phyloP scores from a whole-genome alignment of 768 basidiomycete genomes.

The Collybiopsis confluens region DNA sequence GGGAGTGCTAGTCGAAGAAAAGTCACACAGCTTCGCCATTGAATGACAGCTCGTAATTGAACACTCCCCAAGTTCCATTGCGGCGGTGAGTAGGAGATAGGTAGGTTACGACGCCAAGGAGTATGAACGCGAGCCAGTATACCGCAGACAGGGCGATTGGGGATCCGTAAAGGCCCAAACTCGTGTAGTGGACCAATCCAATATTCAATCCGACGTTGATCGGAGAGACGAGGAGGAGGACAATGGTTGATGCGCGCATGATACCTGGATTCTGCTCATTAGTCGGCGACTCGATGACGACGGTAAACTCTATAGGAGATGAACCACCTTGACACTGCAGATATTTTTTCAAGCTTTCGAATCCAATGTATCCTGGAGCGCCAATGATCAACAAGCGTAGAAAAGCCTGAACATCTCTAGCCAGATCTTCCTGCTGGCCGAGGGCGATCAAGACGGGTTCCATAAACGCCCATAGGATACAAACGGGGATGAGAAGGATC shows the following conservation, averaged over 20 bases:
- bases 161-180: slow-evolving; percentile 61
- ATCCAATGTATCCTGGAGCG: slow-evolving; percentile 71
- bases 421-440: slow-evolving; percentile 56
- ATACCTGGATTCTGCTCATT: slow-evolving; percentile 44
- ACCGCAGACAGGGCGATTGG: slow-evolving; percentile 64
- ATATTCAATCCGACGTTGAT: slow-evolving; percentile 62
- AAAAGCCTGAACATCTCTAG: slow-evolving; percentile 58
- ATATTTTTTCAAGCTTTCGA: slow-evolving; percentile 77
- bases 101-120: slow-evolving; percentile 46
- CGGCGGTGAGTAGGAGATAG: slow-evolving; percentile 47
- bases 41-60: slow-evolving; percentile 39
- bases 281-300: slow-evolving; percentile 11
- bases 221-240: slow-evolving; percentile 60
- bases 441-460: slow-evolving; percentile 58
- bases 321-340: slow-evolving; percentile 81
- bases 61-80: slow-evolving; percentile 64
- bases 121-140: slow-evolving; percentile 63
- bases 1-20: slow-evolving; percentile 72
- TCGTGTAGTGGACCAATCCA: slow-evolving; percentile 57
- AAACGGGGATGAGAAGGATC: slow-evolving; percentile 60
- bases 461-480: slow-evolving; percentile 58
- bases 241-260: slow-evolving; percentile 65
- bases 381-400: slow-evolving; percentile 61
- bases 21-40: slow-evolving; percentile 42
- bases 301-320: no score